These are phyloP conservation scores for Esteya vermicola DNA, from an alignment of 2,329 filamentous ascomycete genomes.

Conservation along the genomic window DNA sequence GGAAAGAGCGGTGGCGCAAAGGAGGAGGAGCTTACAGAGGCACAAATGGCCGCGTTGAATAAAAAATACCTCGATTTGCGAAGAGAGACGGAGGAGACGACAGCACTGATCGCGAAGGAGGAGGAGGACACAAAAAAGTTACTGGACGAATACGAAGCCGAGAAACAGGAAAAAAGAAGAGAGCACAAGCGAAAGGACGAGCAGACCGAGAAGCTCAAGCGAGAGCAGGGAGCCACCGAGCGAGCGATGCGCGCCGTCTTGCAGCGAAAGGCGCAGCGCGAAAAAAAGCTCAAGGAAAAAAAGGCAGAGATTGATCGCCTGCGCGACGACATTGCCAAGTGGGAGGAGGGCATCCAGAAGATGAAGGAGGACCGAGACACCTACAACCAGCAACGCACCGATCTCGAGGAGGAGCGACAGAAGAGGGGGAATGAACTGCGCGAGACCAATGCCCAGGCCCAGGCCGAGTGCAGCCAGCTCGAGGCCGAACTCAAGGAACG, in stretches of 20 bases:
- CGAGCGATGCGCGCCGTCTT: conserved; percentile 69
- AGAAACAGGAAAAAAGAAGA: conserved; percentile 66
- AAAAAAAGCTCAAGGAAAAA: conserved; percentile 56
- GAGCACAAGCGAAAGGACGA: conserved; percentile 82
- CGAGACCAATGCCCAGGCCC: conserved; percentile 42
- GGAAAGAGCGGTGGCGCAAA: conserved; percentile 24
- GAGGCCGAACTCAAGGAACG: conserved; percentile 63
- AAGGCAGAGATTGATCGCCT: conserved; percentile 54
- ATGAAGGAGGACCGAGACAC: conserved; percentile 41
- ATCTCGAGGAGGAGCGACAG: conserved; percentile 36
- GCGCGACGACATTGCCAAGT: conserved; percentile 54
- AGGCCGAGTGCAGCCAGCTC: conserved; percentile 48
- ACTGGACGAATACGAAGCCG: conserved; percentile 55
- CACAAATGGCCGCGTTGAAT: conserved; percentile 64
- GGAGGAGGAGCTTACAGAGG: conserved; percentile 39
- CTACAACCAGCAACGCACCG: conserved; percentile 38
- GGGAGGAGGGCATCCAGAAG: conserved; percentile 47
- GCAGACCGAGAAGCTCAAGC: conserved; percentile 69
- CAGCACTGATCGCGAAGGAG: conserved; percentile 55
- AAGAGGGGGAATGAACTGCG: conserved; percentile 36
- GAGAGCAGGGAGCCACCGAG: conserved; percentile 66
- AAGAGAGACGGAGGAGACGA: conserved; percentile 68
- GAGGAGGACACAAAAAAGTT: conserved; percentile 55
- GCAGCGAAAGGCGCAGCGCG: conserved; percentile 64
- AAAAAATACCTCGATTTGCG: conserved; percentile 67